phyloP scores from a whole-genome alignment of 164 flowering plant species.

The Hamamelis virginiana region DNA sequence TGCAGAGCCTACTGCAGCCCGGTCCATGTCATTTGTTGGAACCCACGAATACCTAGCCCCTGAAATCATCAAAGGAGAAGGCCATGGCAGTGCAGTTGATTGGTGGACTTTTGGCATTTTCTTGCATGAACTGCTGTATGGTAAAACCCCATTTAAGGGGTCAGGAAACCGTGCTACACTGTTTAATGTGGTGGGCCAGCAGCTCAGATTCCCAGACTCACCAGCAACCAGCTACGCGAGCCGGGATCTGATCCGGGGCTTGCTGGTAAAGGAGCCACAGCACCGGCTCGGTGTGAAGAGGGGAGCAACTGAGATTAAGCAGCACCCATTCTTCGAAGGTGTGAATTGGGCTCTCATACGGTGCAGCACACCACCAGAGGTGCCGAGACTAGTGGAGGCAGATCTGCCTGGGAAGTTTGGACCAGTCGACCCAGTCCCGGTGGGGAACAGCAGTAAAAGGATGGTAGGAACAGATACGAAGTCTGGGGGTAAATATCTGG shows the following conservation, averaged over 20 bases:
- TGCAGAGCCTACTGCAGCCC: slow-evolving; percentile 79
- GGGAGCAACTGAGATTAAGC: slow-evolving; percentile 90
- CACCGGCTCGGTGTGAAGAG: slow-evolving; percentile 72
- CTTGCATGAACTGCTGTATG: slow-evolving; percentile 70
- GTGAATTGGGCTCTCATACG: slow-evolving; percentile 84
- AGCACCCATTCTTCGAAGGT: slow-evolving; percentile 82
- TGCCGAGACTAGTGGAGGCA: slow-evolving; percentile 58
- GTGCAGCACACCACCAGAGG: slow-evolving; percentile 81
- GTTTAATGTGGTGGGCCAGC: slow-evolving; percentile 81
- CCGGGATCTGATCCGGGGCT: slow-evolving; percentile 64
- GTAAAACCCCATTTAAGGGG: slow-evolving; percentile 82
- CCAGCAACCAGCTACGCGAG: slow-evolving; percentile 66
- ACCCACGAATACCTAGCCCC: slow-evolving; percentile 79
- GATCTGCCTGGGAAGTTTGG: slow-evolving; percentile 50
- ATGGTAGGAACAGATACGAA: slow-evolving; percentile 48
- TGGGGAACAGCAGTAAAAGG: slow-evolving; percentile 54
- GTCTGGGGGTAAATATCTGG: slow-evolving; percentile 68
- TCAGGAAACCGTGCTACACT: slow-evolving; percentile 80
- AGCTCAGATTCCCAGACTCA: slow-evolving; percentile 65
- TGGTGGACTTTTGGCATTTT: slow-evolving; percentile 93
- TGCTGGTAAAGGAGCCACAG: slow-evolving; percentile 79
- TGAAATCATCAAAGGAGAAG: slow-evolving; percentile 78
- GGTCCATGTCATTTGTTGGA: slow-evolving; percentile 88
- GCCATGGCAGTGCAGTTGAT: slow-evolving; percentile 87
- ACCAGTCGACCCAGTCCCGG: slow-evolving; percentile 39